Evolutionary conservation across 352 stramenopile species (phyloP), one percentile per base, ranked within the genome.

Genomic region (Globisporangium nagaii): DNA sequence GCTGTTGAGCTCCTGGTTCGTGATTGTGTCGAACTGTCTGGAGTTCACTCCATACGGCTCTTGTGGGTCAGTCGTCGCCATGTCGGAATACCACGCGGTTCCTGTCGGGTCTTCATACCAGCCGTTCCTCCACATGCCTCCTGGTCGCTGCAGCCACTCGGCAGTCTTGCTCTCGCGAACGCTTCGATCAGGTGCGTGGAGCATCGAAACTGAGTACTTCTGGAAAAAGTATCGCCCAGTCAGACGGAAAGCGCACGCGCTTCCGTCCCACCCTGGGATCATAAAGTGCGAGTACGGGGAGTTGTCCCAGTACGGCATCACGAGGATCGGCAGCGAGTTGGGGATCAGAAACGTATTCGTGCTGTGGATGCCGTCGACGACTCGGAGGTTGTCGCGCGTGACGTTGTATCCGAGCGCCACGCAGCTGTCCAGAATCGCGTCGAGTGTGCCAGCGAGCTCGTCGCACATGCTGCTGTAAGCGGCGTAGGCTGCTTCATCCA

Each of bases 281-380:
- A 42, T 56, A 35, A 53, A 66, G 4, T 55, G 54, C 0, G 52
- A 42, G 20, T 56, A 43, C 17, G 41, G 34, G 1, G 30, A 48
- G 41, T 64, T 71, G 53, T 73, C 68, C 65, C 65, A 71, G 47
- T 51, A 70, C 15, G 68, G 68, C 61, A 71, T 53, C 53, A 73
- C 63, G n/a, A 73, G 7, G 4, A 76, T 49, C 3, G 68, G 64
- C 13, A 76, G 37, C 1, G 68, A 53, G 0, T 49, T 25, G 3
- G 39, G 42, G 28, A 76, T 65, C 45, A 46, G 31, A 1, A 35
- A 35, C 7, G 47, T 62, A 0, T 12, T 22, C 54, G 19, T 8
- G 46, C 19, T 32, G 35, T 25, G 31, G 13, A 63, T 19, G 22
- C 45, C 58, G 20, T 71, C 42, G 9, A 68, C 60, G 13, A 73